Evolutionary conservation across 139 green algal genomes (phyloP), one percentile per base, ranked within the genome.

Genomic region (Chlorokybus atmophyticus): DNA sequence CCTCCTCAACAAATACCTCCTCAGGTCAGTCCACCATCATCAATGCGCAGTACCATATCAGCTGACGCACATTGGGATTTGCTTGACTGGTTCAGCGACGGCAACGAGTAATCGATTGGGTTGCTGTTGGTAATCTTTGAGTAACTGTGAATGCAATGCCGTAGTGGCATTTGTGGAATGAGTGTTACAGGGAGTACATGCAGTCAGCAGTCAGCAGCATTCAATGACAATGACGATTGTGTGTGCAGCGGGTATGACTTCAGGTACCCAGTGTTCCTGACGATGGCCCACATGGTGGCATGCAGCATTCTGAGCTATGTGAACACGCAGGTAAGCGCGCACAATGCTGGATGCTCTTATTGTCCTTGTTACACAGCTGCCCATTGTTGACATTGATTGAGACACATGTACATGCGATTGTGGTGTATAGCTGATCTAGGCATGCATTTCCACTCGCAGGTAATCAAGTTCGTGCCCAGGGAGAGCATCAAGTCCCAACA

Each of bases 1-100:
- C 26, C 70, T 97, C 3, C 61, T 95, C 4, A 97, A 97, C 71
- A 96, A 96, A 63, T 88, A 80, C 32, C 68, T 97, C 14, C 76
- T 97, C 0, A 79, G 60, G 35, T 44, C 10, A 44, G 35, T 44
- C 10, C 35, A 14, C 10, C 35, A n/a, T n/a, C n/a, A n/a, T n/a
- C n/a, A n/a, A n/a, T n/a, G n/a, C n/a, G n/a, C n/a, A n/a, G n/a
- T n/a, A n/a, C n/a, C n/a, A n/a, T n/a, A n/a, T n/a, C n/a, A n/a
- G n/a, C n/a, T n/a, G n/a, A n/a, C n/a, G n/a, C n/a, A n/a, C n/a
- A n/a, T n/a, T n/a, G n/a, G n/a, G n/a, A n/a, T n/a, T n/a, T n/a
- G n/a, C n/a, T n/a, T n/a, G n/a, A n/a, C n/a, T n/a, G n/a, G n/a
- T n/a, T n/a, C n/a, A n/a, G n/a, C n/a, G n/a, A n/a, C n/a, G n/a